Evolutionary conservation across 2,329 filamentous ascomycete genomes (phyloP).

Genomic region (Pyricularia pennisetigena): DNA sequence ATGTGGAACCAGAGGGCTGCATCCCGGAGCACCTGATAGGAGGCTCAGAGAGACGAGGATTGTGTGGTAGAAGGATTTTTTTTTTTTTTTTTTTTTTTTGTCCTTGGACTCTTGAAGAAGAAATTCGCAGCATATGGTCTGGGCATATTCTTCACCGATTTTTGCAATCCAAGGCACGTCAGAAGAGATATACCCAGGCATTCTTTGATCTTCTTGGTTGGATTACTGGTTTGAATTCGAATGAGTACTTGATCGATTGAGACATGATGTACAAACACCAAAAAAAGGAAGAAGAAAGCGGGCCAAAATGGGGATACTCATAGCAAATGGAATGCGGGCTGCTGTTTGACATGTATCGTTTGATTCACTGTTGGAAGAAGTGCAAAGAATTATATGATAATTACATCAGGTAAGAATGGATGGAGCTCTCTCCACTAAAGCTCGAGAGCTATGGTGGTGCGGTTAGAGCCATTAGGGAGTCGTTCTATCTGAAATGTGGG

Average conservation of each 20-base stretch:
- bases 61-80: slow-evolving; percentile 28
- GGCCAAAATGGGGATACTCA: neutral
- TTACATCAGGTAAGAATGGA: neutral
- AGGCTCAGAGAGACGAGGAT: slow-evolving; percentile 37
- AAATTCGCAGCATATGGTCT: neutral
- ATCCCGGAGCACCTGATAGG: slow-evolving; percentile 32
- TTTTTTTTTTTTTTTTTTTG: neutral
- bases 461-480: neutral
- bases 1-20: slow-evolving; percentile 44
- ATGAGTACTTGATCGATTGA: neutral
- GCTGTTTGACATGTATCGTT: neutral
- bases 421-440: neutral
- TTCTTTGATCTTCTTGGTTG: neutral
- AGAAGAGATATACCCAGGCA: neutral
- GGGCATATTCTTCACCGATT: neutral
- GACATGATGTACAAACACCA: neutral
- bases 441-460: slow-evolving; percentile 9
- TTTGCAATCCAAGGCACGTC: neutral
- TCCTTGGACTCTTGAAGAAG: neutral
- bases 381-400: too few species aligned
- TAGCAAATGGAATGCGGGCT: neutral
- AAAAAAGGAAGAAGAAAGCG: neutral
- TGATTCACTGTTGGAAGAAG: too few species aligned
- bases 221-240: neutral
- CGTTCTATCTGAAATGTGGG: neutral